These are phyloP conservation scores for Mortierella sp. DNA, from an alignment of 371 early-diverging fungal genomes.

Conservation along the genomic window DNA sequence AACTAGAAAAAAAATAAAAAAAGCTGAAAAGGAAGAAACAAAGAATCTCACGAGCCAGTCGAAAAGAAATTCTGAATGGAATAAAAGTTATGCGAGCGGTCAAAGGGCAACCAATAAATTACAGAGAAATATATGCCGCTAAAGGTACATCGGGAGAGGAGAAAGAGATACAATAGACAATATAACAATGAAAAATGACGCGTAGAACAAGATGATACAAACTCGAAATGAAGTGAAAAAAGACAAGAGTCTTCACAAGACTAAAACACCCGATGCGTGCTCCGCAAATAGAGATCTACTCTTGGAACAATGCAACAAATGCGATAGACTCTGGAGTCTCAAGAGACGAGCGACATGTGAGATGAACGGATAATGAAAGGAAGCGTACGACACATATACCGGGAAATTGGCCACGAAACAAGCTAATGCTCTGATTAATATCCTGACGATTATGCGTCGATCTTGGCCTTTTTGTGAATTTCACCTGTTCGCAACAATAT, in stretches of 20 bases:
- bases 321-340: background rate
- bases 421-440: background rate
- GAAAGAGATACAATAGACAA: background rate
- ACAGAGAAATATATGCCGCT: background rate
- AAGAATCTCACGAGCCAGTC: background rate
- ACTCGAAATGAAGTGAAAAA: background rate
- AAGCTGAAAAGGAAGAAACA: too few relatives aligned
- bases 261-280: background rate
- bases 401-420: background rate
- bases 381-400: background rate
- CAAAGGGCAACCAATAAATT: background rate
- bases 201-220: background rate
- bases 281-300: background rate
- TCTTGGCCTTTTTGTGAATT: slow-evolving; percentile 7
- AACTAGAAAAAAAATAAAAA: too few relatives aligned
- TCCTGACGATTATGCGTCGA: background rate
- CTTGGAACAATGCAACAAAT: background rate
- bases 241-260: background rate
- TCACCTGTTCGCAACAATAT: slow-evolving; percentile 5
- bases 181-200: background rate
- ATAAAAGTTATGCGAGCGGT: background rate
- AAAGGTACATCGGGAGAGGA: background rate
- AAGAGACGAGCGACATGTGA: background rate
- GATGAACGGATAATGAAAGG: background rate
- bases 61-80: background rate